phyloP scores from a whole-genome alignment of 2,329 filamentous ascomycete species.

The Aureobasidium sp. region DNA sequence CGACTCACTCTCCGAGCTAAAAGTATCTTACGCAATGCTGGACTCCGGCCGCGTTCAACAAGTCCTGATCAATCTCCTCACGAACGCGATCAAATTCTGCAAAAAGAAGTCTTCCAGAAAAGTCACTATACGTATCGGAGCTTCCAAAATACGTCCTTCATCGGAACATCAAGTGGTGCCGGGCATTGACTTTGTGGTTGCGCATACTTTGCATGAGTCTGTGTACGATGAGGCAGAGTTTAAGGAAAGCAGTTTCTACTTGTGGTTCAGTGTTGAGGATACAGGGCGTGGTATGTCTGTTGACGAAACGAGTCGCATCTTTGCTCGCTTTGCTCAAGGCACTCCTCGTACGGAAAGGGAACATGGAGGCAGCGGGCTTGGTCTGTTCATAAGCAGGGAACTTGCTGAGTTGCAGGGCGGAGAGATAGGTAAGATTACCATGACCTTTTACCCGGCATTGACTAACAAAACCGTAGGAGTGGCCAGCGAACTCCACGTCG shows the following conservation, averaged over 20 bases:
- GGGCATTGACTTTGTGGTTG: constrained; percentile 17
- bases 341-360: constrained; percentile 58
- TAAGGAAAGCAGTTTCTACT: constrained; percentile 12
- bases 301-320: constrained; percentile 42
- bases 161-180: constrained; percentile 25
- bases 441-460: neutral
- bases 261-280: constrained; percentile 17
- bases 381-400: constrained; percentile 61
- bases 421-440: constrained; percentile 40
- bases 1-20: neutral
- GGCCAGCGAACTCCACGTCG: constrained; percentile 46
- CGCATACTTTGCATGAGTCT: constrained; percentile 10
- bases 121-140: constrained; percentile 16
- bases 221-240: constrained; percentile 12
- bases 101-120: constrained; percentile 14
- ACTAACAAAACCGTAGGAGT: constrained; percentile 32
- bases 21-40: constrained; percentile 19
- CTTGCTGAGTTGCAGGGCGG: constrained; percentile 63
- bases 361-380: constrained; percentile 60
- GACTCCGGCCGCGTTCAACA: constrained; percentile 20
- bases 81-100: constrained; percentile 22
- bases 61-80: constrained; percentile 21
- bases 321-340: constrained; percentile 62
- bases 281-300: constrained; percentile 29
- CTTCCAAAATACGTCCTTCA: constrained; percentile 12